Percentiles rank a stretch among this genome's conserved stretches.
These are phyloP conservation scores for Fistulifera solaris DNA, from an alignment of 108 stramenopile genomes.

Conservation along the genomic window DNA sequence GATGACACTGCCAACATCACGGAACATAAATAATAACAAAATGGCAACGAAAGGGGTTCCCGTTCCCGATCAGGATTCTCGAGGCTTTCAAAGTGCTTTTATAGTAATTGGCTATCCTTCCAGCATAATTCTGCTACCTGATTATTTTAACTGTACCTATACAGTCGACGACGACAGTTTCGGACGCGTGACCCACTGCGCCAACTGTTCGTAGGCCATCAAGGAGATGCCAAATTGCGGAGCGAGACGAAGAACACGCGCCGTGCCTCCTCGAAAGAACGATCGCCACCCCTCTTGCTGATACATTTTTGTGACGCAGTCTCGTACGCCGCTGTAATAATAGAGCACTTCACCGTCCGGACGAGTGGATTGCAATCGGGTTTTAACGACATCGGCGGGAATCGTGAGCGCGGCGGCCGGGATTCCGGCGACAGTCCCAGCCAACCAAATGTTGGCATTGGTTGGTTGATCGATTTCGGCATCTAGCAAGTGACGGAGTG, in stretches of 20 bases:
- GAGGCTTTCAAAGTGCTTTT: too few species aligned
- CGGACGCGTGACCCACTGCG: background rate
- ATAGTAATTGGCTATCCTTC: too few species aligned
- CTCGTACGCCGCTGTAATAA: slow-evolving; percentile 30
- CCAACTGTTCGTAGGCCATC: slow-evolving; percentile 33
- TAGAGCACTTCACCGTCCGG: slow-evolving; percentile 22
- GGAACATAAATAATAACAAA: too few species aligned
- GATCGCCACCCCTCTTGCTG: slow-evolving; percentile 32
- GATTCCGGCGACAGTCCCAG: slow-evolving; percentile 34
- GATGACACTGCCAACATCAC: too few species aligned
- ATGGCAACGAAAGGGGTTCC: too few species aligned
- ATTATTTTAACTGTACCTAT: too few species aligned
- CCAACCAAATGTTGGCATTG: slow-evolving; percentile 14
- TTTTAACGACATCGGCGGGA: slow-evolving; percentile 42
- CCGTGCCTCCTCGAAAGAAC: slow-evolving; percentile 39
- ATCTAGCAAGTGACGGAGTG: slow-evolving; percentile 15
- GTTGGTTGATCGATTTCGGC: background rate
- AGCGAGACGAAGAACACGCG: slow-evolving; percentile 31
- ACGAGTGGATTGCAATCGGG: slow-evolving; percentile 22
- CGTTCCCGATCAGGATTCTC: too few species aligned
- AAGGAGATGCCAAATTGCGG: slow-evolving; percentile 58
- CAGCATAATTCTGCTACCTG: too few species aligned
- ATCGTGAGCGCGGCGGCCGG: slow-evolving; percentile 37
- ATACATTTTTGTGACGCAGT: slow-evolving; percentile 34
- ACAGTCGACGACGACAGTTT: too few species aligned